A percentile compares a stretch with the other conserved stretches of the same genome.
phyloP scores from a whole-genome alignment of 1,284 basidiomycete genomes.

The Melanopsichium pennsylvanicum region DNA sequence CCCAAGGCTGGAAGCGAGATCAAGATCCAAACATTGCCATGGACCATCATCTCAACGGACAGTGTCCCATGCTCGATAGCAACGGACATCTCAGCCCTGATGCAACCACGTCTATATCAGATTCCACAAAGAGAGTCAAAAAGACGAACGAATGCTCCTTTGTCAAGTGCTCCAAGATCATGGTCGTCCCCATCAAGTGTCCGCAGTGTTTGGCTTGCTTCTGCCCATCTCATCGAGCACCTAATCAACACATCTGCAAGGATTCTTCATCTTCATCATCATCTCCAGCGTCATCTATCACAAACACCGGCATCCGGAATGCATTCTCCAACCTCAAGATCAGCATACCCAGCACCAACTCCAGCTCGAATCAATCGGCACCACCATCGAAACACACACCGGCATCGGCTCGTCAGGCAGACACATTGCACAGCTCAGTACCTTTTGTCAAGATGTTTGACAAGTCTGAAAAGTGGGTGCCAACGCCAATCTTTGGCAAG shows the following conservation, averaged over 20 bases:
- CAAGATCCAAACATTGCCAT: slow-evolving; percentile 61
- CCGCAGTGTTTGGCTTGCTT: slow-evolving; percentile 43
- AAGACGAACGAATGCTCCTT: slow-evolving; percentile 52
- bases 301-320: slow-evolving; percentile 21
- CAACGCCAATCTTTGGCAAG: slow-evolving; percentile 52
- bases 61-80: slow-evolving; percentile 45
- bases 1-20: slow-evolving; percentile 50
- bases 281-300: slow-evolving; percentile 20
- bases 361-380: slow-evolving; percentile 6
- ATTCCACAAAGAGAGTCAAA: slow-evolving; percentile 35
- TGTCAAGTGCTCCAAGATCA: slow-evolving; percentile 54
- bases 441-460: slow-evolving; percentile 43
- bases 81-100: slow-evolving; percentile 26
- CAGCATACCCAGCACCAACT: slow-evolving; percentile 8
- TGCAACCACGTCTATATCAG: neutral
- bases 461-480: slow-evolving; percentile 60
- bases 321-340: slow-evolving; percentile 38
- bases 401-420: neutral
- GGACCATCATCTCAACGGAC: slow-evolving; percentile 51
- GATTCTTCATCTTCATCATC: slow-evolving; percentile 9
- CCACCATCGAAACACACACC: neutral
- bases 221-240: slow-evolving; percentile 57
- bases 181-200: slow-evolving; percentile 57
- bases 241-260: slow-evolving; percentile 49
- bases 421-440: slow-evolving; percentile 6